Conservation (phyloP, 2,329 filamentous ascomycete genomes). For the Fusarium sacchari region DNA sequence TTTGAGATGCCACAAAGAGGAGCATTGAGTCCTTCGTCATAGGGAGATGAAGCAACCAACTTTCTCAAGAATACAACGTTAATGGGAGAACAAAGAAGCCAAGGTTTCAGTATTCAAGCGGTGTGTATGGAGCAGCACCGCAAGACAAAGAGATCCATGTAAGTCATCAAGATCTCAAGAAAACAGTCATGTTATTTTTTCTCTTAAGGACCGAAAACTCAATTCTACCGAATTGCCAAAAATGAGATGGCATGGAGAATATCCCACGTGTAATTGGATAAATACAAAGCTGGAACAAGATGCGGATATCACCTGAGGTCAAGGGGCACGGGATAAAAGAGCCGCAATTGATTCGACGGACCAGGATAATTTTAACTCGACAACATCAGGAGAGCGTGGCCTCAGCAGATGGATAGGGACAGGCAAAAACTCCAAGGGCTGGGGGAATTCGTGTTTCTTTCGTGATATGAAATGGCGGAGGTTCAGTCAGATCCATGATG, state of each 20-base stretch:
- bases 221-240: slow-evolving; percentile 9
- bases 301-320: slow-evolving; percentile 31
- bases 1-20: slow-evolving; percentile 3
- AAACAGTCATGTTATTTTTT: not conserved
- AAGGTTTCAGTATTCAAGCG: slow-evolving; percentile 20
- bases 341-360: slow-evolving; percentile 30
- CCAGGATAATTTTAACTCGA: not conserved
- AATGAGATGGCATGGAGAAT: slow-evolving; percentile 18
- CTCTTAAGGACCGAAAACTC: not conserved
- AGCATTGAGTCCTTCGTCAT: not conserved
- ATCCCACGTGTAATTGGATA: slow-evolving; percentile 18
- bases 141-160: slow-evolving; percentile 13
- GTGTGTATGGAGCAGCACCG: slow-evolving; percentile 18
- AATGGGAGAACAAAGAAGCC: slow-evolving; percentile 11
- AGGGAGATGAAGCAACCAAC: not conserved
- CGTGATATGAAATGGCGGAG: slow-evolving; percentile 25
- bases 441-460: slow-evolving; percentile 15
- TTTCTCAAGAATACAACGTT: slow-evolving; percentile 4
- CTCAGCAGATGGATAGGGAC: not conserved
- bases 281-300: slow-evolving; percentile 1
- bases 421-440: not conserved
- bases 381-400: slow-evolving; percentile 26
- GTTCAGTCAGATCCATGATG: slow-evolving; percentile 10
- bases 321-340: slow-evolving; percentile 15
- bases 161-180: not conserved